Percentiles rank a stretch among this genome's conserved stretches.
Evolutionary conservation across 345 rosid species (phyloP).

Genomic region (Camelina neglecta): DNA sequence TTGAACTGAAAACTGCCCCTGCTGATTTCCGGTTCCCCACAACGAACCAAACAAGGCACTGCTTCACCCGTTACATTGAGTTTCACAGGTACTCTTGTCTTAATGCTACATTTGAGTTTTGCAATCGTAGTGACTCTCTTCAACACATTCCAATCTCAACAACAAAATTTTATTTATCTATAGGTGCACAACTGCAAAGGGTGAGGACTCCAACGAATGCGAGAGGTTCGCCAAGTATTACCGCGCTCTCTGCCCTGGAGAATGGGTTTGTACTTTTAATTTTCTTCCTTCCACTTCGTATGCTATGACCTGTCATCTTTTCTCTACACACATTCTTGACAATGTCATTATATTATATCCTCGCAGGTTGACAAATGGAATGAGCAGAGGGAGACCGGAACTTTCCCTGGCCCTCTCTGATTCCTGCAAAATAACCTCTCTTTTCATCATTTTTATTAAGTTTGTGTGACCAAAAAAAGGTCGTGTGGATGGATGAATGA

Average conservation of each 20-base stretch:
- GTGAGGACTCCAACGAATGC: conserved; percentile 73
- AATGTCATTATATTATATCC: neutral
- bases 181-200: conserved; percentile 84
- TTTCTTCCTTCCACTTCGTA: neutral
- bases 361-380: conserved; percentile 79
- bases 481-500: conserved; percentile 27
- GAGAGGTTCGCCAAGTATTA: conserved; percentile 79
- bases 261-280: conserved; percentile 72
- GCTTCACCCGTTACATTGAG: conserved; percentile 94
- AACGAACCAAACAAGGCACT: conserved; percentile 96
- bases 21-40: conserved; percentile 98
- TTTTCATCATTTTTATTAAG: conserved; percentile 4
- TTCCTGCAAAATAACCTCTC: neutral
- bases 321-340: conserved; percentile 17
- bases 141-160: conserved; percentile 3
- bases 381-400: conserved; percentile 86
- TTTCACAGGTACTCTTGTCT: conserved; percentile 66
- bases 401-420: conserved; percentile 86
- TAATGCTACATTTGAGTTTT: neutral
- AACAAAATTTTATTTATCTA: neutral
- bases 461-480: conserved; percentile 22
- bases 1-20: conserved; percentile 92
- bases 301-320: neutral
- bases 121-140: neutral
- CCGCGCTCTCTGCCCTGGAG: conserved; percentile 93